A percentile compares a stretch with the other conserved stretches of the same genome.
Evolutionary conservation across 2,329 filamentous ascomycete genomes (phyloP).

Genomic region (Pseudomassariella vexata): DNA sequence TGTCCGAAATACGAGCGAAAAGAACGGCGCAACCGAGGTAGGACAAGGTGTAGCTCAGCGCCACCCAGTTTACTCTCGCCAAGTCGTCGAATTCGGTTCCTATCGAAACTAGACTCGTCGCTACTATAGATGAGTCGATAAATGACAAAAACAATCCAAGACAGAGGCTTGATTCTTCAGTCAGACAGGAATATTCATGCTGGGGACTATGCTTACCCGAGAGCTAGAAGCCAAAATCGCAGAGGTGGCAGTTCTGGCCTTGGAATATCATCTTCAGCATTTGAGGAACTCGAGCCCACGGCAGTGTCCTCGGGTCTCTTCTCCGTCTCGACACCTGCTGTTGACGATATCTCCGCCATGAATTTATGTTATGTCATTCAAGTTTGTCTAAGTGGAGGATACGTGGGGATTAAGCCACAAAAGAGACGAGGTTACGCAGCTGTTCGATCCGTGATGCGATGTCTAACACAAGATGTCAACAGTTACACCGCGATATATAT

Average conservation of each 20-base stretch:
- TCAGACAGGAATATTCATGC: constrained; percentile 2
- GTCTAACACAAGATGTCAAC: not conserved
- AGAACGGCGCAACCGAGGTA: constrained; percentile 53
- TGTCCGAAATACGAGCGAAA: constrained; percentile 48
- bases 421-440: too few relatives aligned
- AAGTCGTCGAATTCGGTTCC: constrained; percentile 42
- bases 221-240: constrained; percentile 4
- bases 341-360: not conserved
- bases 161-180: constrained; percentile 30
- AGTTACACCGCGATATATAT: not conserved
- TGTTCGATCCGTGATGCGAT: not conserved
- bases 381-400: not conserved
- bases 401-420: not conserved
- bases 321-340: not conserved
- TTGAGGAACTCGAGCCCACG: not conserved
- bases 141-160: constrained; percentile 52
- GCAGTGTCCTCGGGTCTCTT: not conserved
- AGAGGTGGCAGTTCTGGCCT: not conserved
- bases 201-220: constrained; percentile 1
- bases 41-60: constrained; percentile 48
- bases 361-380: not conserved
- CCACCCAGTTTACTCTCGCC: constrained; percentile 45
- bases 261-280: not conserved
- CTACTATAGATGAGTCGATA: constrained; percentile 55
- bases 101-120: constrained; percentile 52